Conservation (phyloP, 2,329 filamentous ascomycete species). For the Aaosphaeria pasadenensis region DNA sequence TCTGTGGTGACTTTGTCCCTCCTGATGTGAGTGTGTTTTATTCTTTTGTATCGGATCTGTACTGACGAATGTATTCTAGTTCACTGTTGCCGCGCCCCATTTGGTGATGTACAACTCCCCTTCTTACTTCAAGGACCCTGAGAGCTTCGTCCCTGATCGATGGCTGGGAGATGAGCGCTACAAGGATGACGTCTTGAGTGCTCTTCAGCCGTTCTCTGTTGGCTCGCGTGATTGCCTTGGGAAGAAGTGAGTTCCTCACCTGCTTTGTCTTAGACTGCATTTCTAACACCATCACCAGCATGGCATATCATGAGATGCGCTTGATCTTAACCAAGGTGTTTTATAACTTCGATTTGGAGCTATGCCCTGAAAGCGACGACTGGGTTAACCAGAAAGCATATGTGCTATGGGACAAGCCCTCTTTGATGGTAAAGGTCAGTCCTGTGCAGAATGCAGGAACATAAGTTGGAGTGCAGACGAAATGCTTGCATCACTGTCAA, state of each 20-base stretch:
- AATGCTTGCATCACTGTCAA: not conserved
- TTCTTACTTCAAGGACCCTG: slow-evolving; percentile 34
- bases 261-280: not conserved
- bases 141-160: slow-evolving; percentile 40
- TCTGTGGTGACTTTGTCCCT: slow-evolving; percentile 38
- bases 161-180: slow-evolving; percentile 33
- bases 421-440: slow-evolving; percentile 30
- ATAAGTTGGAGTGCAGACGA: not conserved
- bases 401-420: slow-evolving; percentile 38
- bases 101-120: slow-evolving; percentile 5
- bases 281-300: slow-evolving; percentile 9
- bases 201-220: slow-evolving; percentile 44
- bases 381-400: slow-evolving; percentile 33
- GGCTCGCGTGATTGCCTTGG: slow-evolving; percentile 41
- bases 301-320: slow-evolving; percentile 42
- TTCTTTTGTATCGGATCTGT: slow-evolving; percentile 5
- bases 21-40: slow-evolving; percentile 14
- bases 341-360: slow-evolving; percentile 38
- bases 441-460: slow-evolving; percentile 1
- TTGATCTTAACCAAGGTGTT: slow-evolving; percentile 38
- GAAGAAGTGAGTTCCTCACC: slow-evolving; percentile 27
- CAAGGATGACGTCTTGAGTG: slow-evolving; percentile 26
- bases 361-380: slow-evolving; percentile 28
- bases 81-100: slow-evolving; percentile 14
- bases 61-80: slow-evolving; percentile 3